A percentile compares a stretch with the other conserved stretches of the same genome.
phyloP scores from a whole-genome alignment of 2,329 filamentous ascomycete genomes.

The Trichoderma brevicompactum region DNA sequence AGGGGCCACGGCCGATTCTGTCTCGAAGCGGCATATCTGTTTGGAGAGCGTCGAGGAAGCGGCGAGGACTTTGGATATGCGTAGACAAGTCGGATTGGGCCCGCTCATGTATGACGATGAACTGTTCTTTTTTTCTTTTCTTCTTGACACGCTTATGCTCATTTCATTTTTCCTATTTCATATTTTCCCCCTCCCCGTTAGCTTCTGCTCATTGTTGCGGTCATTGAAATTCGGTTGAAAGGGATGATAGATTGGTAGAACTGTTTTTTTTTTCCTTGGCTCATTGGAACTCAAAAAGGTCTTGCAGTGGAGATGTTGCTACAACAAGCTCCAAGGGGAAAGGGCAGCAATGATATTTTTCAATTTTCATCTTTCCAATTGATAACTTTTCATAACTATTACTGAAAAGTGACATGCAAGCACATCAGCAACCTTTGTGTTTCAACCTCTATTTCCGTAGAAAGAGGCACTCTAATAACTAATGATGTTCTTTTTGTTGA shows the following conservation, averaged over 20 bases:
- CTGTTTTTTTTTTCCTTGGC: slow-evolving; percentile 14
- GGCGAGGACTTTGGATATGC: slow-evolving; percentile 38
- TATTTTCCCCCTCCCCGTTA: background rate
- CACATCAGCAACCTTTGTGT: no score
- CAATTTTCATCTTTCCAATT: background rate
- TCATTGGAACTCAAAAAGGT: slow-evolving; percentile 27
- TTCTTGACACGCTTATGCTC: background rate
- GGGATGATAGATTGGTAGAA: slow-evolving; percentile 30
- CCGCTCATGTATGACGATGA: slow-evolving; percentile 4
- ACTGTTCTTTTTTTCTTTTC: background rate
- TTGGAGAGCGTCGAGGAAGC: slow-evolving; percentile 64
- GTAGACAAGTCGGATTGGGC: background rate
- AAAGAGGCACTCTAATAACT: no score
- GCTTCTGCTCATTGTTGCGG: background rate
- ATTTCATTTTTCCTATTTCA: background rate
- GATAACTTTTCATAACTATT: background rate
- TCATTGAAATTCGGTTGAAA: slow-evolving; percentile 11
- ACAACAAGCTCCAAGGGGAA: slow-evolving; percentile 11
- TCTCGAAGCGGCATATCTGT: slow-evolving; percentile 86
- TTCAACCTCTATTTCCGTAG: no score
- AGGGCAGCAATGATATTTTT: slow-evolving; percentile 10
- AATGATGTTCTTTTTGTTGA: background rate
- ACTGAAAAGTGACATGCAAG: background rate
- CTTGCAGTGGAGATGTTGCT: slow-evolving; percentile 18
- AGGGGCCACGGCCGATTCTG: slow-evolving; percentile 78